Conservation (phyloP, 176 grass and related monocot species). For the Ensete ventricosum region DNA sequence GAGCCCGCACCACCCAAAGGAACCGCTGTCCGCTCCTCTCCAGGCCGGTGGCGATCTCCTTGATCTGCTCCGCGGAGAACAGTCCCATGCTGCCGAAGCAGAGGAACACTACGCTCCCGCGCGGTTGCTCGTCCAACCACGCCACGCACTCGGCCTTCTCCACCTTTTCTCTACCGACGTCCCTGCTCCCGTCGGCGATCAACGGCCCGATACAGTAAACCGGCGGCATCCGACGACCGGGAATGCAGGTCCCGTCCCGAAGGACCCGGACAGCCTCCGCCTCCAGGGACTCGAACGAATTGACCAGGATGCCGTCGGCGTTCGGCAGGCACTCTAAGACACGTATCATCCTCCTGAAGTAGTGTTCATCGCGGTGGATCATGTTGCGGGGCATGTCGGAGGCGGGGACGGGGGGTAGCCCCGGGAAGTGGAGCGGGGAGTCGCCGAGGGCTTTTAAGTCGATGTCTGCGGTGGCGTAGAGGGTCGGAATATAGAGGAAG, state of each 20-base stretch:
- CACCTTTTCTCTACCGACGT: background rate
- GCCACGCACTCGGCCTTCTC: constrained; percentile 6
- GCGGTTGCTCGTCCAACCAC: constrained; percentile 19
- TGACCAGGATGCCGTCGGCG: background rate
- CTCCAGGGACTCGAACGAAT: background rate
- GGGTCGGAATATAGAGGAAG: background rate
- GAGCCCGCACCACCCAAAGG: constrained; percentile 14
- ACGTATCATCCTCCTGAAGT: background rate
- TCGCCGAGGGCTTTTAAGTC: background rate
- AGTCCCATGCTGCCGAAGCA: background rate
- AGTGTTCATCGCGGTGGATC: background rate
- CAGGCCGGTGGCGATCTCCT: constrained; percentile 18
- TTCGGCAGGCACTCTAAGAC: background rate
- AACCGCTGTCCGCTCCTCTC: constrained; percentile 25
- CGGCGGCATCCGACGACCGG: constrained; percentile 10
- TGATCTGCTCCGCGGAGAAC: constrained; percentile 20
- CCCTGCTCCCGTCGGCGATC: background rate
- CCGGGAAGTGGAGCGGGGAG: background rate
- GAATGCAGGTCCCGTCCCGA: background rate
- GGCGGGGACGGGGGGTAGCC: background rate
- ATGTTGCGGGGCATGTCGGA: constrained; percentile 3
- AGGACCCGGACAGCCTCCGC: background rate
- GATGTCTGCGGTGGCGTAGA: too few relatives aligned
- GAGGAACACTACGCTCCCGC: constrained; percentile 20
- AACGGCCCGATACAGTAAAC: constrained; percentile 28